A percentile compares a stretch with the other conserved stretches of the same genome.
These are phyloP conservation scores for Cardiosporidium cionae DNA, from an alignment of 169 alveolate species.

Conservation along the genomic window DNA sequence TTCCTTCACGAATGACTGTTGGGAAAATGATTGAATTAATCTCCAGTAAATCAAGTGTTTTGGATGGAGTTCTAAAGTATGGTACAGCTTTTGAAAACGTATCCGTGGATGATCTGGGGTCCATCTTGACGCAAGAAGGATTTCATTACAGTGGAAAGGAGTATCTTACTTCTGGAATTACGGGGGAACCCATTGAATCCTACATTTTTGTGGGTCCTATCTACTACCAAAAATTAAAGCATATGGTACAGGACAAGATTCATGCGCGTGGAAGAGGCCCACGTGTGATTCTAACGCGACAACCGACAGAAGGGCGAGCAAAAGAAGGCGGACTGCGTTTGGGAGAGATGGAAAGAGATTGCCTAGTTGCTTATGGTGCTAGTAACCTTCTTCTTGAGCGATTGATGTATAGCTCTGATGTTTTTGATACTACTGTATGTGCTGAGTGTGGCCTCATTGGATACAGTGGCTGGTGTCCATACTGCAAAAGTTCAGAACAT, in stretches of 20 bases:
- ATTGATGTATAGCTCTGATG: constrained; percentile 92
- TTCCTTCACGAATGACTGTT: constrained; percentile 99
- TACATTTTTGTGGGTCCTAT: constrained; percentile 97
- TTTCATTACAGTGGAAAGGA: constrained; percentile 89
- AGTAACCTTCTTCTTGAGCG: constrained; percentile 92
- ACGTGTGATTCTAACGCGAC: constrained; percentile 90
- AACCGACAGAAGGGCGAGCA: constrained; percentile 99
- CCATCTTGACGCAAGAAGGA: constrained; percentile 86
- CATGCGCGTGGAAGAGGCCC: constrained; percentile 99
- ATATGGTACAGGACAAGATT: constrained; percentile 86
- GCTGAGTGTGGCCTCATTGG: constrained; percentile 89
- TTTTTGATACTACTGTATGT: constrained; percentile 90
- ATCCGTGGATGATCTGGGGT: constrained; percentile 78
- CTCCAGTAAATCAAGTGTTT: constrained; percentile 87
- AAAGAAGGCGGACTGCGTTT: constrained; percentile 98
- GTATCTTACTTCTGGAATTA: constrained; percentile 89
- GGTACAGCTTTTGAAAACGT: constrained; percentile 98
- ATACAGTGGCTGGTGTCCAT: constrained; percentile 83
- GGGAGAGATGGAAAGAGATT: constrained; percentile 99
- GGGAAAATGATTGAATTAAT: constrained; percentile 96
- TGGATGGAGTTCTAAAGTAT: constrained; percentile 87
- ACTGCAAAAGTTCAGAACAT: constrained; percentile 75
- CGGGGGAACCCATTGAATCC: constrained; percentile 96
- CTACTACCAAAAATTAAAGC: constrained; percentile 97
- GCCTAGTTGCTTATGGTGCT: constrained; percentile 96